These are phyloP conservation scores for Chrysoporthe cubensis DNA, from an alignment of 2,329 filamentous ascomycete species.

Conservation along the genomic window DNA sequence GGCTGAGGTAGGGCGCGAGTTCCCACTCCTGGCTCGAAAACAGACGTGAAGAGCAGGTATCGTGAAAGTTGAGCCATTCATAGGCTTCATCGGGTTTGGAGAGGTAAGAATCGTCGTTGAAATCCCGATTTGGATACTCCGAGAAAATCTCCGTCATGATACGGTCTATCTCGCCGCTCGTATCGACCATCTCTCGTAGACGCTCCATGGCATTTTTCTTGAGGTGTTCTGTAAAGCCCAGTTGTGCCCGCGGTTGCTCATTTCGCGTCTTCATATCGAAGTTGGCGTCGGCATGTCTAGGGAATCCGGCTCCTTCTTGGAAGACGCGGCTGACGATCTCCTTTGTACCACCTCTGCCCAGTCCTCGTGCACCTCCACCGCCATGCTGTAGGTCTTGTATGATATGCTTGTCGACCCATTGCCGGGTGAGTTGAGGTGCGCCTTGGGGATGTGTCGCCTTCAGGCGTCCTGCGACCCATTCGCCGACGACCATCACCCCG, in stretches of 20 bases:
- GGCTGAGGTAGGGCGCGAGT: conserved; percentile 81
- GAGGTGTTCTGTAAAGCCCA: conserved; percentile 73
- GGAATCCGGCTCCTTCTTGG: conserved; percentile 77
- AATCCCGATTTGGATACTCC: conserved; percentile 83
- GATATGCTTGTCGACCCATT: conserved; percentile 77
- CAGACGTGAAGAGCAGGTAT: conserved; percentile 76
- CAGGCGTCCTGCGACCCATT: conserved; percentile 81
- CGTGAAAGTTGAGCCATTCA: conserved; percentile 96
- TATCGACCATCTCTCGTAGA: conserved; percentile 76
- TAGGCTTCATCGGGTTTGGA: conserved; percentile 87
- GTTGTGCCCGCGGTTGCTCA: conserved; percentile 60
- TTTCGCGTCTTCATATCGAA: conserved; percentile 50
- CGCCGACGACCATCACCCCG: conserved; percentile 82
- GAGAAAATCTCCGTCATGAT: conserved; percentile 84
- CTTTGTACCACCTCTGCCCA: conserved; percentile 72
- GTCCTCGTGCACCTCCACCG: conserved; percentile 70
- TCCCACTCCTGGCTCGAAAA: conserved; percentile 93
- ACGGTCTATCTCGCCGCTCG: conserved; percentile 76
- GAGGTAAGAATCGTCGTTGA: conserved; percentile 89
- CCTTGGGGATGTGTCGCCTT: conserved; percentile 50
- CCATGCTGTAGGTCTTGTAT: conserved; percentile 70
- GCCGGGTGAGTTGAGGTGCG: conserved; percentile 61
- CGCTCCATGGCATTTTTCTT: conserved; percentile 75
- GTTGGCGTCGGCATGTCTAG: conserved; percentile 55
- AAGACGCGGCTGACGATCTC: conserved; percentile 82